Percentiles rank a stretch among this genome's conserved stretches.
Conservation (phyloP, 2,329 filamentous ascomycete species). For the Sclerotinia subarctica region DNA sequence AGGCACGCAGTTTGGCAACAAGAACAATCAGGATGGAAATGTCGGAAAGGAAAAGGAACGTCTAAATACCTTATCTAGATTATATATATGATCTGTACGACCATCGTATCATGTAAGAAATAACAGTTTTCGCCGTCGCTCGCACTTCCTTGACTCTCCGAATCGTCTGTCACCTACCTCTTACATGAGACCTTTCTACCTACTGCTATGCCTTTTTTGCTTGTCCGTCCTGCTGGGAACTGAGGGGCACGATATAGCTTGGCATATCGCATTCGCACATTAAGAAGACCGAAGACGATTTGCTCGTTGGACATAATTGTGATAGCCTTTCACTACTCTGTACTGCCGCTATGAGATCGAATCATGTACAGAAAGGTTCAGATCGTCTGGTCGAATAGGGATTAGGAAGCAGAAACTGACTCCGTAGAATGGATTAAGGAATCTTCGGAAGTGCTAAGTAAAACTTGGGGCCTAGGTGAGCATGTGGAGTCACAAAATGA, state of each 20-base stretch:
- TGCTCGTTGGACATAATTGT: not conserved
- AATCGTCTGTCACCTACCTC: not conserved
- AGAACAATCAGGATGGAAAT: not conserved
- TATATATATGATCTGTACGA: not conserved
- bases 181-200: not conserved
- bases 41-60: not conserved
- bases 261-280: constrained; percentile 7
- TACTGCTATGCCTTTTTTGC: not conserved
- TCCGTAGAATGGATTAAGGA: not conserved
- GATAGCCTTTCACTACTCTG: not conserved
- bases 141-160: not conserved
- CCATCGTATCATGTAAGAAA: not conserved
- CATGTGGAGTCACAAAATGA: constrained; percentile 7
- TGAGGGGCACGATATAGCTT: constrained; percentile 8
- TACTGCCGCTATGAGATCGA: not conserved
- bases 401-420: not conserved
- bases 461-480: not conserved
- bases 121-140: not conserved
- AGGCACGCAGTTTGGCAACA: not conserved
- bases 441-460: not conserved
- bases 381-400: not conserved
- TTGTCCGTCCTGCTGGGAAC: not conserved
- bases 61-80: not conserved
- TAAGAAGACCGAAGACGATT: not conserved
- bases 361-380: not conserved